These are phyloP conservation scores for Nepenthes gracilis DNA, from an alignment of 148 eudicot species.

Conservation along the genomic window DNA sequence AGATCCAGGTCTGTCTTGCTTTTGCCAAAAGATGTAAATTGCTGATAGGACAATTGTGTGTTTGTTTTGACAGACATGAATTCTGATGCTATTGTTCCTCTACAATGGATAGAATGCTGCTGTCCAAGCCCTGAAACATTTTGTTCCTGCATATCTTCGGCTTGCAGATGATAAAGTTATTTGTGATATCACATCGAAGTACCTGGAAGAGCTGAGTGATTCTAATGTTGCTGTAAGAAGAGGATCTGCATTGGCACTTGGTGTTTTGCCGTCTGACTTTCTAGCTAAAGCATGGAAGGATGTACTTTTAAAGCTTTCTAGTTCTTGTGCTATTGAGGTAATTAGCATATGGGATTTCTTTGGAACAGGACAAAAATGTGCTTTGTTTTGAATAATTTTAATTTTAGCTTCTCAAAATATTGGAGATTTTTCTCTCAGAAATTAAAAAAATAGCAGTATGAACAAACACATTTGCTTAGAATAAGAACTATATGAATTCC, in stretches of 20 bases:
- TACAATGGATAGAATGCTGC: slow-evolving; percentile 54
- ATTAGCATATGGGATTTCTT: background rate
- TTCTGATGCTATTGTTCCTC: slow-evolving; percentile 6
- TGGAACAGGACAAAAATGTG: too few relatives aligned
- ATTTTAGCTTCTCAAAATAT: too few relatives aligned
- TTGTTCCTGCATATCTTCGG: slow-evolving; percentile 57
- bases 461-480: too few relatives aligned
- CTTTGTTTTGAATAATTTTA: background rate
- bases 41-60: background rate
- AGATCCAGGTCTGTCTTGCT: slow-evolving; percentile 53
- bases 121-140: slow-evolving; percentile 75
- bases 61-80: background rate
- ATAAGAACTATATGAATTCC: background rate
- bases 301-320: slow-evolving; percentile 59
- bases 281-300: slow-evolving; percentile 58
- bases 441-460: too few relatives aligned
- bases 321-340: slow-evolving; percentile 81
- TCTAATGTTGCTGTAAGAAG: slow-evolving; percentile 86
- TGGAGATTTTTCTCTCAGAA: background rate
- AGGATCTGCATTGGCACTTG: slow-evolving; percentile 91
- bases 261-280: slow-evolving; percentile 67
- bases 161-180: slow-evolving; percentile 36
- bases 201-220: slow-evolving; percentile 67
- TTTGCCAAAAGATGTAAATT: slow-evolving; percentile 1
- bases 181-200: slow-evolving; percentile 42